phyloP scores from a whole-genome alignment of 768 basidiomycete species.

The Pleurotus sapidus region DNA sequence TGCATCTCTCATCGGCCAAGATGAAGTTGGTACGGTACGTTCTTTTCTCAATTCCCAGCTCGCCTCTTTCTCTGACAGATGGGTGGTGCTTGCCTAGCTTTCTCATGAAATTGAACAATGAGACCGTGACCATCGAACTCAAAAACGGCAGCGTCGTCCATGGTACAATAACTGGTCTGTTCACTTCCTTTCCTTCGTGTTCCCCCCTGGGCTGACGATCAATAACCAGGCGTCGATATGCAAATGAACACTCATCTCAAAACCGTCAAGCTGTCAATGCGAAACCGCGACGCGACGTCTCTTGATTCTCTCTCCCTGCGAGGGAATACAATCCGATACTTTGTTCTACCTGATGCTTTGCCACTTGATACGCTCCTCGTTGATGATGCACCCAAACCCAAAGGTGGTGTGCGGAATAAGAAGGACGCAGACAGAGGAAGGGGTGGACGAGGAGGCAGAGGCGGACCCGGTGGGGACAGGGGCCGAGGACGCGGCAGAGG shows the following conservation, averaged over 20 bases:
- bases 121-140: conserved; percentile 96
- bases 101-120: conserved; percentile 99
- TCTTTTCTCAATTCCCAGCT: no score
- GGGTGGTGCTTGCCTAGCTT: conserved; percentile 48
- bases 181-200: neutral
- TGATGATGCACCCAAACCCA: conserved; percentile 97
- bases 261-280: conserved; percentile 93
- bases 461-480: conserved; percentile 49
- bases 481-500: conserved; percentile 52
- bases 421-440: conserved; percentile 66
- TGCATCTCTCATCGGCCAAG: no score
- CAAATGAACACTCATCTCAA: conserved; percentile 99
- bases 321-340: conserved; percentile 96
- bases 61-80: no score
- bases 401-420: conserved; percentile 72
- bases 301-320: conserved; percentile 93
- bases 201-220: neutral
- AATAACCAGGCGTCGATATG: conserved; percentile 85
- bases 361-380: conserved; percentile 96
- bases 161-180: conserved; percentile 93
- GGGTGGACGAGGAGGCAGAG: conserved; percentile 43
- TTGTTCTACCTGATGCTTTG: conserved; percentile 94
- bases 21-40: no score
- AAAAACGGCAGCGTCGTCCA: conserved; percentile 96
- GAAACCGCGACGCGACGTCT: conserved; percentile 82